Evolutionary conservation across 768 basidiomycete species (phyloP).

Genomic region (Pleurotus pulmonarius): DNA sequence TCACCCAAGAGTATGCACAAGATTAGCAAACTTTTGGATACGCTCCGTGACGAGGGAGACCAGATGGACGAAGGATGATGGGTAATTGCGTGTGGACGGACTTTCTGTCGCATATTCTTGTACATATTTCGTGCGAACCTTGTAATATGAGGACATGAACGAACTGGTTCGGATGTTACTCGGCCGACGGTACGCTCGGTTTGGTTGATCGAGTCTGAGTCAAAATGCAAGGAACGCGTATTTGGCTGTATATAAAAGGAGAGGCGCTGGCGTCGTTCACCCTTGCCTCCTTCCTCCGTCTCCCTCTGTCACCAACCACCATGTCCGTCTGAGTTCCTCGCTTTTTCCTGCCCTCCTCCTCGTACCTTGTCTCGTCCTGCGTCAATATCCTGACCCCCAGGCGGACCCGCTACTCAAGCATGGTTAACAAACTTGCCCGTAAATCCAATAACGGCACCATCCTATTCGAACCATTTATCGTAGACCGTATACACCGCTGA

Average conservation of each 20-base stretch:
- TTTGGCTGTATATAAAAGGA: conserved; percentile 22
- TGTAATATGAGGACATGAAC: not conserved
- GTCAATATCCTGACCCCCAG: conserved; percentile 36
- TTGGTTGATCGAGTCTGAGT: conserved; percentile 17
- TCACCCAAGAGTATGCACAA: conserved; percentile 87
- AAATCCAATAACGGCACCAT: conserved; percentile 84
- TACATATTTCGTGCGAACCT: conserved; percentile 4
- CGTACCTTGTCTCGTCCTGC: conserved; percentile 30
- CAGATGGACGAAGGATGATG: conserved; percentile 78
- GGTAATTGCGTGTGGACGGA: conserved; percentile 2
- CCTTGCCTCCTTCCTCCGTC: conserved; percentile 14
- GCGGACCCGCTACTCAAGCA: conserved; percentile 40
- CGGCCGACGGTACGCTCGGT: conserved; percentile 8
- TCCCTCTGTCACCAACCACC: conserved; percentile 18
- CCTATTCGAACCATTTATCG: conserved; percentile 83
- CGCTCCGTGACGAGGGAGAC: conserved; percentile 59
- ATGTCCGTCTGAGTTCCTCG: conserved; percentile 39
- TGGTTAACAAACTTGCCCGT: conserved; percentile 83
- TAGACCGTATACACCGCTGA: conserved; percentile 79
- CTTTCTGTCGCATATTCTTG: not conserved
- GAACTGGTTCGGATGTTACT: conserved; percentile 10
- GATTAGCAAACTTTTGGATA: conserved; percentile 76
- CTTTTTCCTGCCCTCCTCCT: conserved; percentile 22
- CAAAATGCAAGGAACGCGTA: conserved; percentile 10
- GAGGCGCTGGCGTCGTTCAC: conserved; percentile 14